Base-by-base conservation (phyloP, 106 monocot species). In the Dendrobium nobile region DNA sequence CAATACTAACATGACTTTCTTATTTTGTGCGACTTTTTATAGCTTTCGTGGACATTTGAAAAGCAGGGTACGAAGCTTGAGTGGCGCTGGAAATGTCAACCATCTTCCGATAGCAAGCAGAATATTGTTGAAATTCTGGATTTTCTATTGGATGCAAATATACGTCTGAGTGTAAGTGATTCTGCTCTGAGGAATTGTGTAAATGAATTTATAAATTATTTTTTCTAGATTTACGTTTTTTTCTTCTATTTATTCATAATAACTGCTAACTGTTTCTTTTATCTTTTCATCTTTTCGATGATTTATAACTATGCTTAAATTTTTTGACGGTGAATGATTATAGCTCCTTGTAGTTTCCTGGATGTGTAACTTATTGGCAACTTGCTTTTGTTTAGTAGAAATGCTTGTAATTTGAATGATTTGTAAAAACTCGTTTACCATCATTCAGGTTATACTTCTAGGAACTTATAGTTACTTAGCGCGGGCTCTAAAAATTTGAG, bases 31-130 rank as follows among this genome's bases (percentile, higher is more conserved):
- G 5, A 22, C 70, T 11, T 75, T 82, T 41, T 78, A 31, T 56
- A 97, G 97, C 65, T 97, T 37, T 91, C 92, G 47, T 97, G 94
- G 94, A 97, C 97, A 76, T 92, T 94, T 84, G 92, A 94, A 79
- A 97, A 89, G 76, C 81, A 94, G 81, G 91, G 89, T 45, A 90
- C 89, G 47, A 92, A 89, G 73, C 41, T 97, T 76, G 97, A 97
- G 75, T 97, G 97, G 97, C 85, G 94, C 28, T 97, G 97, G 97
- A 97, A 94, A 77, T 91, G 93, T 77, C 87, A 89, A 67, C 91
- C 91, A 73, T 86, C 97, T 77, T 42, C 83, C 19, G 77, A 97
- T 59, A 86, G 80, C 67, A 94, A 89, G 84, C 84, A 92, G 84
- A 90, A 87, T 75, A 94, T 89, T 13, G 84, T 87, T 82, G 80